Evolutionary conservation across 176 grass and related monocot species (phyloP).

Genomic region (Zizania latifolia): DNA sequence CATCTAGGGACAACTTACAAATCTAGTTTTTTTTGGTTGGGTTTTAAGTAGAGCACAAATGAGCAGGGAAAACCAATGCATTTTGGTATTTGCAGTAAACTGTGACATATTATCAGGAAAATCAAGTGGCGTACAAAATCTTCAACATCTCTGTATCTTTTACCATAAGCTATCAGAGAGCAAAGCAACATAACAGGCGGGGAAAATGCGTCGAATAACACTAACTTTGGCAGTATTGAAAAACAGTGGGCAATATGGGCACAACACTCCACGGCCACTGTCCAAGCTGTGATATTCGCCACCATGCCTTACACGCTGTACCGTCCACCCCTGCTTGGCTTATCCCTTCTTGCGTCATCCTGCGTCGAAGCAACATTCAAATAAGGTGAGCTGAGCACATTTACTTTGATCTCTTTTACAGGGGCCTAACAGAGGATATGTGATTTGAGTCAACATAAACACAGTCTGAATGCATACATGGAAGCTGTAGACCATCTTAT

Average conservation of each 20-base stretch:
- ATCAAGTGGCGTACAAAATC: slow-evolving; percentile 30
- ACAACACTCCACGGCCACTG: background rate
- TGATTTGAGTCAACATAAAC: background rate
- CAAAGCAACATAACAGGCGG: slow-evolving; percentile 16
- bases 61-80: no score
- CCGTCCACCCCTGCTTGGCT: slow-evolving; percentile 80
- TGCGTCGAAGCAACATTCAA: slow-evolving; percentile 26
- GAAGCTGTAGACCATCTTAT: slow-evolving; percentile 93
- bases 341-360: slow-evolving; percentile 84
- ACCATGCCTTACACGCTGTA: slow-evolving; percentile 64
- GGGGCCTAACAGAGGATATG: background rate
- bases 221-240: background rate
- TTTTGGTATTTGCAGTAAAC: no score
- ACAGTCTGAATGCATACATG: slow-evolving; percentile 60
- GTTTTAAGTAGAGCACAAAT: no score
- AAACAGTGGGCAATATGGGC: background rate
- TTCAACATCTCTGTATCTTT: slow-evolving; percentile 7
- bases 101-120: slow-evolving; percentile 7
- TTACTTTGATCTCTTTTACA: background rate
- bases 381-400: background rate
- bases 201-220: slow-evolving; percentile 25
- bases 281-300: background rate
- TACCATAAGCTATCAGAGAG: slow-evolving; percentile 31
- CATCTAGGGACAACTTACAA: no score
- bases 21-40: no score